phyloP scores from a whole-genome alignment of 805 yeast species.

The Myxozyma nipponensis region DNA sequence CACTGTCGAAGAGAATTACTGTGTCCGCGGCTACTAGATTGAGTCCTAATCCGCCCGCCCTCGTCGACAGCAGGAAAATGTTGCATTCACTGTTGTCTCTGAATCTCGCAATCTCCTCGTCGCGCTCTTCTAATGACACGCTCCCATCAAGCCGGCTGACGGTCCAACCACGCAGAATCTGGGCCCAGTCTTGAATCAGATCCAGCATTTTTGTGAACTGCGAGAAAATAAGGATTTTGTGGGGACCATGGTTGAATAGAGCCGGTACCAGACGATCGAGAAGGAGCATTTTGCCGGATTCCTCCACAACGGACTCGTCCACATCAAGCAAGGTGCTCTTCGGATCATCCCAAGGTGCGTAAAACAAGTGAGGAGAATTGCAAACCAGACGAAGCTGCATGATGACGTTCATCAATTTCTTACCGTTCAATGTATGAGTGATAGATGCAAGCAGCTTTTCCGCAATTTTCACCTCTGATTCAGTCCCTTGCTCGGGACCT shows the following conservation, averaged over 20 bases:
- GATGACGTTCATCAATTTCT: constrained; percentile 59
- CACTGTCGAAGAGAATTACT: constrained; percentile 85
- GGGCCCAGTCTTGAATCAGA: constrained; percentile 69
- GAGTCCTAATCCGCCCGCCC: constrained; percentile 94
- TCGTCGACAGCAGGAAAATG: constrained; percentile 75
- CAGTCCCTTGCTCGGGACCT: neutral
- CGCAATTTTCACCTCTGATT: neutral
- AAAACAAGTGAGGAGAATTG: constrained; percentile 79
- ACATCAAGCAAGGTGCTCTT: constrained; percentile 34
- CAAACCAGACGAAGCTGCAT: constrained; percentile 86
- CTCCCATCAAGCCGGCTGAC: constrained; percentile 74
- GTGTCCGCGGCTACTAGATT: constrained; percentile 85
- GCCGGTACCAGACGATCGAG: constrained; percentile 58
- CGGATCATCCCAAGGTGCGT: constrained; percentile 65
- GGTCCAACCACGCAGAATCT: constrained; percentile 42
- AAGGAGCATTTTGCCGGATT: constrained; percentile 70
- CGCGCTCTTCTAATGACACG: constrained; percentile 61
- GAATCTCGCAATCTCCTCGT: constrained; percentile 57
- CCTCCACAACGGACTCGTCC: constrained; percentile 44
- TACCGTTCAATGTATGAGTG: constrained; percentile 43
- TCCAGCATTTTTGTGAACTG: constrained; percentile 87
- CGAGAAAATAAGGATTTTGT: constrained; percentile 76
- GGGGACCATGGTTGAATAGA: constrained; percentile 46
- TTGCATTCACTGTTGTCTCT: constrained; percentile 34
- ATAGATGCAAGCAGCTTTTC: constrained; percentile 5